Base-by-base conservation (phyloP, 2,329 filamentous ascomycete genomes). In the Fusarium bulbicola region DNA sequence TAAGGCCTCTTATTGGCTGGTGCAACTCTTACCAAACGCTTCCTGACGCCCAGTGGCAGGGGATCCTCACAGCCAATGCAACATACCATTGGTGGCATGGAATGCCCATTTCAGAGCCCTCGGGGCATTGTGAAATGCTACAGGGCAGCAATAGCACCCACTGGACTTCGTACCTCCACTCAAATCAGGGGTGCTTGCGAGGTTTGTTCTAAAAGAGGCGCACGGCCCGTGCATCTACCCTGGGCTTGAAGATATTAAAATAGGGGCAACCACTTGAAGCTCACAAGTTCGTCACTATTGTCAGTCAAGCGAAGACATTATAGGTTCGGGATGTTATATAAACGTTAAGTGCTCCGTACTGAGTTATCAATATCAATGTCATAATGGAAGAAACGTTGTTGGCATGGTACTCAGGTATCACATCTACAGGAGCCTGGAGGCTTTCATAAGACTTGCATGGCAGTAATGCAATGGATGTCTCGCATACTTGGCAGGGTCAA, bases 71-170 rank as follows among this genome's bases (percentile, higher is more conserved):
- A 43, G 45, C 56, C 59, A 63, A 69, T 69, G 53, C 62, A 59
- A 64, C 60, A 59, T 60, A 53, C 64, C 67, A 77, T 77, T 77
- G 75, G 75, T 77, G 75, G 75, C 68, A 74, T 69, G 66, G 45
- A 63, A 56, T 59, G 30, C 47, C 52, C 59, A 67, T 49, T 57
- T 53, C 66, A 62, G 67, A 60, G 43, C 43, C 56, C 45, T 61
- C 58, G 59, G 49, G 56, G 39, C 60, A 62, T 56, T 37, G 34
- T 42, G 52, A 57, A 62, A 28, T 54, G 26, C 59, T 68, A 57
- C 62, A 73, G 71, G 62, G 39, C 65, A 69, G 26, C n/a, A 28
- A 43, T 32, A 50, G 24, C 65, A 43, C 40, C 34, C 64, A 40
- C 36, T 49, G 59, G 28, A 52, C 36, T 49, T 15, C 34, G 15